Evolutionary conservation across 2,329 filamentous ascomycete genomes (phyloP), one percentile per base, ranked within the genome.

Genomic region (Teratosphaeria zuluensis): DNA sequence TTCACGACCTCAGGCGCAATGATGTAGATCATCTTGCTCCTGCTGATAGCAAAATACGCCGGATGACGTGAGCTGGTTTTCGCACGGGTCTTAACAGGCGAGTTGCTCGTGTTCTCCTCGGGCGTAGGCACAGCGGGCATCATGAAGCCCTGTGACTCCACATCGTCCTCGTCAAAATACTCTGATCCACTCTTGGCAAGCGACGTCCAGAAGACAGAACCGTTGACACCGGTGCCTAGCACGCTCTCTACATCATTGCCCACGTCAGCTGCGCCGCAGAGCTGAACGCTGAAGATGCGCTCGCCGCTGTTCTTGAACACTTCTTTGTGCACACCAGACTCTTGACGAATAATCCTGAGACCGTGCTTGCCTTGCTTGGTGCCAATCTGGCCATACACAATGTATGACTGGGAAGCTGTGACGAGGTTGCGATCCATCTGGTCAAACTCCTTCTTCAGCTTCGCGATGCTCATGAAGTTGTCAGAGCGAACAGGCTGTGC

Each of bases 21-120:
- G 67, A 99, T 87, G 75, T 92, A 90, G 71, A 99, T 97, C 4
- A 90, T 92, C 77, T 96, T 97, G 69, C 95, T 94, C 60, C 94
- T 88, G 56, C 92, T 92, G 63, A 99, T 90, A 51, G 91, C 94
- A 70, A 99, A 97, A 75, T 91, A 95, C 62, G 96, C 90, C 0
- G 92, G 88, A 71, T 96, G 92, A 62, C 85, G 86, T 56, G 88
- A 90, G 62, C 92, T 96, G 62, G 89, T 87, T 71, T 94, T 90
- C 56, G 92, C 92, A 62, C 95, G 86, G 33, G 94, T 99, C 84
- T 97, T 97, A 68, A 97, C 82, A 16, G 31, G 21, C 63, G 92
- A 92, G 56, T 91, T 92, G 53, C 91, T 90, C 42, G 89, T 87
- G 70, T 96, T 95, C 68, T 94, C 92, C 66, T 96, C 92, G 65